Evolutionary conservation across 2,329 filamentous ascomycete species (phyloP), one percentile per base, ranked within the genome.

Genomic region (Hypomyces rosellus): DNA sequence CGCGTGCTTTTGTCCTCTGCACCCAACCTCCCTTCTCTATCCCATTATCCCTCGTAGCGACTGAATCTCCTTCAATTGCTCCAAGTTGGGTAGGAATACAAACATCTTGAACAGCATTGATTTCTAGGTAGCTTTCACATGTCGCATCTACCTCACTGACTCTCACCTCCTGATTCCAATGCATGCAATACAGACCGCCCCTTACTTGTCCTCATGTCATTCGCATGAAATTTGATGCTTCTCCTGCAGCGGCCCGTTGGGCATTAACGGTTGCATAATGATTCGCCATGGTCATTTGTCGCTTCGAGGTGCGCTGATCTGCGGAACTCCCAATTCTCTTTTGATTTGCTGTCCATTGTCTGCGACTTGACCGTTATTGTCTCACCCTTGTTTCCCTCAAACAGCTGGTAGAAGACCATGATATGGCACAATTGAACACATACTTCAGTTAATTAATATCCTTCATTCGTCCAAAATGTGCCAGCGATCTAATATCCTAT

Each of bases 191-290:
- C 25, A 30, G 39, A 22, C 39, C 16, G 39, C 39, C 39, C 15
- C 25, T 42, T 13, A 42, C 39, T 42, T 42, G 39, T 42, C 16
- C 15, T 13, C 14, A 38, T 38, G 36, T 30, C 9, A 30, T 30
- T 30, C 25, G 25, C 25, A 30, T 30, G 25, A 38, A 14, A 38
- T n/a, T n/a, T 38, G 36, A n/a, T 12, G 16, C 14, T 16, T 38
- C 36, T 46, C 25, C 48, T 50, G 43, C 30, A 46, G 38, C 38
- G 48, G 39, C 42, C 48, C 48, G 43, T 50, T 50, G 48, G 48
- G 48, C 48, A 50, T 46, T 45, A 50, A 50, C 41, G 13, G 36
- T 38, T n/a, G 36, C 14, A n/a, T n/a, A 38, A n/a, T 38, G 36
- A 16, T 16, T 38, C 12, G 36, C 14, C 12, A 38, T 38, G 25